Percentiles rank a stretch among this genome's conserved stretches.
phyloP scores from a whole-genome alignment of 345 rosid genomes.

The Eucalyptus fibrosa region DNA sequence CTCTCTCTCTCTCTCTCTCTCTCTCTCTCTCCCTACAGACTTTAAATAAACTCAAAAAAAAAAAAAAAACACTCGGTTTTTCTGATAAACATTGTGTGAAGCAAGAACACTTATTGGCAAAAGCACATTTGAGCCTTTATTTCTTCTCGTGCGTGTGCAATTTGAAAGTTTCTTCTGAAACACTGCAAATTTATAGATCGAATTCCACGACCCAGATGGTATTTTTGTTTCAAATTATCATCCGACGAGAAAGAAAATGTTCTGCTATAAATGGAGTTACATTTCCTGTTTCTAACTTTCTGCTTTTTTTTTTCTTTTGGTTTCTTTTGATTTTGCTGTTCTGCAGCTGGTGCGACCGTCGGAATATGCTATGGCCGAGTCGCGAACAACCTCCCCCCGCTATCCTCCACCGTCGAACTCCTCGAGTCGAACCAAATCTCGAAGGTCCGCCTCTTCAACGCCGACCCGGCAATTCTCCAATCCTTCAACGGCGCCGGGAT shows the following conservation, averaged over 20 bases:
- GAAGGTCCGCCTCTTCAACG: constrained; percentile 17
- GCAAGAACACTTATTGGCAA: not conserved
- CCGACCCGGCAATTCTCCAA: constrained; percentile 2
- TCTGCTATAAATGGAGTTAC: not conserved
- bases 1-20: not conserved
- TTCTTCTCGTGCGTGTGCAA: not conserved
- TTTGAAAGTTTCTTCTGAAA: not conserved
- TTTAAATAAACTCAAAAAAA: not conserved
- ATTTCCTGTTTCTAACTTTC: not conserved
- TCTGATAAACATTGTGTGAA: not conserved
- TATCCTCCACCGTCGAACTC: not conserved
- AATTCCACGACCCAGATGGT: not conserved
- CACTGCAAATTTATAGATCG: not conserved
- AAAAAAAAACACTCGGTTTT: not conserved
- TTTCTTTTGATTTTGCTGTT: not conserved
- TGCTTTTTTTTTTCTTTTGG: not conserved
- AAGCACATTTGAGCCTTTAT: not conserved
- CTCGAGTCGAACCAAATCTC: constrained; percentile 12
- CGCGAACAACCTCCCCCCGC: constrained; percentile 19
- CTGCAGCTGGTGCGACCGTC: constrained; percentile 13
- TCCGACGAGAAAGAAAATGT: not conserved
- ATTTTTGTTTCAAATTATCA: not conserved
- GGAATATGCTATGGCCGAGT: constrained; percentile 27
- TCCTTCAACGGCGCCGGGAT: constrained; percentile 22
- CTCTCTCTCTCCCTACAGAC: not conserved